Conservation (phyloP, 2,329 filamentous ascomycete species). For the Aschersonia sp. region DNA sequence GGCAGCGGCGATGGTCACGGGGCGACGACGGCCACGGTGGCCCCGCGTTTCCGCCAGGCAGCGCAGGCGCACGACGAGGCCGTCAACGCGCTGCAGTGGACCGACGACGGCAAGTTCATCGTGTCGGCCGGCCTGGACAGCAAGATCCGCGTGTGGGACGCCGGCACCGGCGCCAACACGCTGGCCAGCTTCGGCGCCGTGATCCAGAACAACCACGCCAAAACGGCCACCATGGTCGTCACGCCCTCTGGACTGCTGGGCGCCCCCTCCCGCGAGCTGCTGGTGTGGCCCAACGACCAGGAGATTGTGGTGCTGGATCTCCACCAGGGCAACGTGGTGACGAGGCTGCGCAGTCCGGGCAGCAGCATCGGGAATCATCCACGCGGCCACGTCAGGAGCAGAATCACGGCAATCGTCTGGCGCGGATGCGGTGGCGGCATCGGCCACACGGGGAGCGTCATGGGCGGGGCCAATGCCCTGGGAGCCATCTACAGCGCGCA, state of each 20-base stretch:
- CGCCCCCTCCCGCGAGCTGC: slow-evolving; percentile 42
- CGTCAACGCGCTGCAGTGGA: slow-evolving; percentile 78
- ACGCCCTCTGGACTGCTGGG: slow-evolving; percentile 39
- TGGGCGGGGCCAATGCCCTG: slow-evolving; percentile 36
- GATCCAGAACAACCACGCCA: slow-evolving; percentile 57
- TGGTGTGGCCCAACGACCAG: slow-evolving; percentile 70
- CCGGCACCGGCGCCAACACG: slow-evolving; percentile 67
- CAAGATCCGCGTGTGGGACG: slow-evolving; percentile 77
- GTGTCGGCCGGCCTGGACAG: slow-evolving; percentile 74
- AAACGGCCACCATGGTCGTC: slow-evolving; percentile 45
- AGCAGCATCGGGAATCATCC: neutral
- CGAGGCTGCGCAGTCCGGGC: slow-evolving; percentile 49
- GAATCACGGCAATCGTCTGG: slow-evolving; percentile 68
- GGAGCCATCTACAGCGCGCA: slow-evolving; percentile 65
- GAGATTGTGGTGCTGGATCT: slow-evolving; percentile 72
- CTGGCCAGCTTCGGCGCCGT: slow-evolving; percentile 76
- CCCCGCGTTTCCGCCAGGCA: slow-evolving; percentile 28
- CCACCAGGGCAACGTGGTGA: slow-evolving; percentile 59
- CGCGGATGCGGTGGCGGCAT: slow-evolving; percentile 44
- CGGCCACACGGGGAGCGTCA: slow-evolving; percentile 41
- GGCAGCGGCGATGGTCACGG: slow-evolving; percentile 11
- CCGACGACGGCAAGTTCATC: slow-evolving; percentile 60
- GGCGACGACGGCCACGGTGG: neutral
- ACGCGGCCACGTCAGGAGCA: slow-evolving; percentile 29
- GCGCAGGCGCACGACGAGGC: slow-evolving; percentile 63